Percentiles rank a stretch among this genome's conserved stretches.
These are phyloP conservation scores for Cystodermella granulosa DNA, from an alignment of 1,284 basidiomycete genomes.

Conservation along the genomic window DNA sequence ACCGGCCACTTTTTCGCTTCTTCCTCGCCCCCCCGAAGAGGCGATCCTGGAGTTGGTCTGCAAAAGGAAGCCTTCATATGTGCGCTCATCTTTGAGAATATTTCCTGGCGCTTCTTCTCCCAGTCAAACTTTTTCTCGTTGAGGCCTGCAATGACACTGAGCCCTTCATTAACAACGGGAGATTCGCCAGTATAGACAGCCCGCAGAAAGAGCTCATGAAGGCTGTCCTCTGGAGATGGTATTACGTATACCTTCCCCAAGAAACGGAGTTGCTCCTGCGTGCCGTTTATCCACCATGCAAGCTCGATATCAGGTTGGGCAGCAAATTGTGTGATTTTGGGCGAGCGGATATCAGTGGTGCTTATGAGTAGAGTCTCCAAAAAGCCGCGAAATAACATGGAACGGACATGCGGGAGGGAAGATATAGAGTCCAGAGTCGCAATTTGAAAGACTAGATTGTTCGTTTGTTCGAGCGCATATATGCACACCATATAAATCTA, in stretches of 20 bases:
- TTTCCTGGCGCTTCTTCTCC: constrained; percentile 52
- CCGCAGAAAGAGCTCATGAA: too few species aligned
- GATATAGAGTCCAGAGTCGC: constrained; percentile 49
- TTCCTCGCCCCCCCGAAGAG: constrained; percentile 45
- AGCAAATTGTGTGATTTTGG: constrained; percentile 53
- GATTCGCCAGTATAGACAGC: constrained; percentile 30
- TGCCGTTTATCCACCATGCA: constrained; percentile 56
- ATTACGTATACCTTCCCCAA: constrained; percentile 44
- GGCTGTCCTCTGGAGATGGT: constrained; percentile 36
- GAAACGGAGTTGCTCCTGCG: constrained; percentile 58
- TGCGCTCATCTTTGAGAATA: constrained; percentile 52
- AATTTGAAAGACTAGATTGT: constrained; percentile 56
- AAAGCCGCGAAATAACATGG: constrained; percentile 55
- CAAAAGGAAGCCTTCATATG: constrained; percentile 64
- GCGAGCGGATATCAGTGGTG: constrained; percentile 58
- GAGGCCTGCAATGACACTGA: constrained; percentile 38
- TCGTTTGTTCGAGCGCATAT: too few species aligned
- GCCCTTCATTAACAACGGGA: constrained; percentile 18
- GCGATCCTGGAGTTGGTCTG: constrained; percentile 53
- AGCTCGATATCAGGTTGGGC: constrained; percentile 46
- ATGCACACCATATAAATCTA: too few species aligned
- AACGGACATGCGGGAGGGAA: constrained; percentile 52
- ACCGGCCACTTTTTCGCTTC: constrained; percentile 59
- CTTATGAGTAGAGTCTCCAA: constrained; percentile 52
- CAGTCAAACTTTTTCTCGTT: constrained; percentile 49